phyloP scores from a whole-genome alignment of 345 rosid genomes.

The Pelargonium nanum region DNA sequence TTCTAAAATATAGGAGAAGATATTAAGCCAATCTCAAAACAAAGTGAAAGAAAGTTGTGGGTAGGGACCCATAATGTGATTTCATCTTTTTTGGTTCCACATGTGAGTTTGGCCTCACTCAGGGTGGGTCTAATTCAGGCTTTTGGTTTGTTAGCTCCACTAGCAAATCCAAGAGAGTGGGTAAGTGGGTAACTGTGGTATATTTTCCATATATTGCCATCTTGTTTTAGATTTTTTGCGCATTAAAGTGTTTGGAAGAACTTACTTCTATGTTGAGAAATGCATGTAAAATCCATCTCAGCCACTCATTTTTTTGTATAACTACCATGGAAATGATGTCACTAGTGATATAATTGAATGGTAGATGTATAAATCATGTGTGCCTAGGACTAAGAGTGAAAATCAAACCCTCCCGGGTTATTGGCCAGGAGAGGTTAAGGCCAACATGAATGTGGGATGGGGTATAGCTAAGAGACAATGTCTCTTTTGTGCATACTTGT shows the following conservation, averaged over 20 bases:
- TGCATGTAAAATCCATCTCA: background rate
- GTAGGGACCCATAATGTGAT: background rate
- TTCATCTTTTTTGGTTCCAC: background rate
- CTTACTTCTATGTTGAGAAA: background rate
- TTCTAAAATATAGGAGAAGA: no score
- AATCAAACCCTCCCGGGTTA: background rate
- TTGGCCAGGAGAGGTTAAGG: background rate
- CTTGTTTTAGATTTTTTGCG: background rate
- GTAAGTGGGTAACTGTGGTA: background rate
- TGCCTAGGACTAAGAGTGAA: background rate
- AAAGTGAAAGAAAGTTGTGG: background rate
- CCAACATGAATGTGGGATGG: background rate
- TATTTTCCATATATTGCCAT: background rate
- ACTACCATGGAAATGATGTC: background rate
- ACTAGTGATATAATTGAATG: background rate
- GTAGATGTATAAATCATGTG: background rate
- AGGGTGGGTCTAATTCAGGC: background rate
- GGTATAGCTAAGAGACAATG: background rate
- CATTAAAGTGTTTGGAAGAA: background rate
- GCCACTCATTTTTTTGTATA: background rate
- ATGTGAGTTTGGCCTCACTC: background rate
- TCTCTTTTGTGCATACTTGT: background rate
- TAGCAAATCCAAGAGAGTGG: background rate
- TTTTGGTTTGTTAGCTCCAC: slow-evolving; percentile 1
- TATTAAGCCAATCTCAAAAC: background rate